Evolutionary conservation across 169 alveolate genomes (phyloP).

Genomic region (Cyclospora cayetanensis): DNA sequence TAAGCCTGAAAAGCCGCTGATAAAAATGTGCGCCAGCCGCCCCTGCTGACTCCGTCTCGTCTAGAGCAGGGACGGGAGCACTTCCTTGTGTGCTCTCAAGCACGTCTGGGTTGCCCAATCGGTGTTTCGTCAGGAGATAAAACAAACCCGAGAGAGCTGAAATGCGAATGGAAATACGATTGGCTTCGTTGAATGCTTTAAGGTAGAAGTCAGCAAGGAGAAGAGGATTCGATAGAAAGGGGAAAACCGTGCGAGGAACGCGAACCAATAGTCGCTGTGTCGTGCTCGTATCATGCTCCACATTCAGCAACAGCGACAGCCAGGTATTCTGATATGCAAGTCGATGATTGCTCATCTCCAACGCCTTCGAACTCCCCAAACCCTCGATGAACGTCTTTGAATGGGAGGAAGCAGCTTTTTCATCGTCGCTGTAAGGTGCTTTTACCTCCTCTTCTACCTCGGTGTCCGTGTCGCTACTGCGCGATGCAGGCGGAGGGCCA

Average conservation of each 20-base stretch:
- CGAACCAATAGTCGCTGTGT: background rate
- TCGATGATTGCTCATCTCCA: background rate
- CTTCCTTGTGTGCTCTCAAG: background rate
- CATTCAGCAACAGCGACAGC: conserved; percentile 48
- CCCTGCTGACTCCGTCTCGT: background rate
- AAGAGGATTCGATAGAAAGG: conserved; percentile 63
- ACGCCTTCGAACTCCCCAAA: background rate
- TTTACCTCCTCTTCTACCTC: background rate
- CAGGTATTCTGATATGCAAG: conserved; percentile 17
- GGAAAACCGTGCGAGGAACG: conserved; percentile 24
- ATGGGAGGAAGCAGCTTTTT: background rate
- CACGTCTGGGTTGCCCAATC: conserved; percentile 67
- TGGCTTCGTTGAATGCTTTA: background rate
- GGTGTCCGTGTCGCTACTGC: background rate
- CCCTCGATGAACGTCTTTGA: background rate
- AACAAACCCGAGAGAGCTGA: conserved; percentile 62
- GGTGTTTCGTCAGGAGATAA: conserved; percentile 62
- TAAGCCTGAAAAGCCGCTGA: conserved; percentile 31
- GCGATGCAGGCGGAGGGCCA: background rate
- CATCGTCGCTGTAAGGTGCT: background rate
- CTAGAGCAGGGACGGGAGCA: background rate
- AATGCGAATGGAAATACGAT: background rate
- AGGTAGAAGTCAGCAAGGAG: conserved; percentile 59
- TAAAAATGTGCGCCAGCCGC: conserved; percentile 49
- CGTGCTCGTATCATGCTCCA: background rate